Base-by-base conservation (phyloP, 345 rosid genomes). In the Alliaria petiolata region DNA sequence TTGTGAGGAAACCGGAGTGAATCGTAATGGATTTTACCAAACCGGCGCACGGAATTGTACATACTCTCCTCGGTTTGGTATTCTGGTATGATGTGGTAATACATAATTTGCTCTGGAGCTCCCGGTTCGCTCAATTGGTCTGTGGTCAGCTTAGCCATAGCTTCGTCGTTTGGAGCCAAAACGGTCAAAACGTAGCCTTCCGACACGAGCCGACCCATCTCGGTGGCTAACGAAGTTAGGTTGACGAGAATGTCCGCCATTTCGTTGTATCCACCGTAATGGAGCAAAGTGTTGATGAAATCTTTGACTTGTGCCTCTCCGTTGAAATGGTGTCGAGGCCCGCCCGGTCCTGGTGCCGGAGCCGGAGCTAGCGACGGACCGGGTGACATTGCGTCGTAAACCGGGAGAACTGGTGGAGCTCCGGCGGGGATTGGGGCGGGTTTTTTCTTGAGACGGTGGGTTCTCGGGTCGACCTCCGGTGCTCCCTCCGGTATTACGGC, bases 41-140 rank as follows among this genome's bases (percentile, higher is more conserved):
- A 85, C 69, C 96, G 79, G 61, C 96, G 79, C 38, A 83, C 96
- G 0, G 92, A 87, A 74, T 87, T 89, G 58, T 89, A 89, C 95
- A 89, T 87, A 28, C 92, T 87, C 72, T 89, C 95, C 64, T 89
- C 96, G 31, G 96, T 89, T 68, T 89, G 96, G 53, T 87, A 89
- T 68, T 89, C 92, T 5, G 96, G 90, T 61, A 89, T 83, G 14
- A 89, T 57, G 14, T 89, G 95, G 70, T 86, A 89, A 22, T 85
- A 86, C 20, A 89, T 36, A 7, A 89, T 89, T 72, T 87, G 87
- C 74, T 89, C 95, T 2, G 95, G 92, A n/a, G 95, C 87, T 0
- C 95, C 95, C 6, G 92, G 90, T 65, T 89, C 95, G 22, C 95
- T 89, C 52, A 89, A 69, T 57, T 87, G 95, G 72, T 89, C 92